Evolutionary conservation across 208 protist species (phyloP), one percentile per base, ranked within the genome.

Genomic region (Phytomonas francai): DNA sequence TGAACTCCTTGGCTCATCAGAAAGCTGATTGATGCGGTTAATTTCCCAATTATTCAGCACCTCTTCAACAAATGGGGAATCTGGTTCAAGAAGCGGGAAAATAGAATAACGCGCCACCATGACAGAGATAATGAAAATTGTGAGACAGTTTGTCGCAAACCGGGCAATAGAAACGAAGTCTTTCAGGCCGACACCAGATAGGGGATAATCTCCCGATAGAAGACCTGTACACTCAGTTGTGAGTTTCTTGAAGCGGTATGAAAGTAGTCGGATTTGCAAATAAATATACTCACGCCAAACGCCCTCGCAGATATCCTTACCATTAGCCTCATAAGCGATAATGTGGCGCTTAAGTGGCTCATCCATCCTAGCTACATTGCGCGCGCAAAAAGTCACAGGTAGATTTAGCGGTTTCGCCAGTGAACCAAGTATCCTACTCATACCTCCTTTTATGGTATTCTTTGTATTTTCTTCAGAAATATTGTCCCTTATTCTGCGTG

Each of bases 301-400:
- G 19, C 64, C 77, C 12, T 73, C 76, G 19, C 77, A 85, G 33
- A 90, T 68, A 70, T 93, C 87, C 64, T 86, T 84, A 28, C 84
- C 84, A 27, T 68, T 76, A 19, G 72, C 79, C 34, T 84, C 76
- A 67, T 73, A 77, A 29, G 75, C 70, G 29, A 83, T 80, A 71
- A 92, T 89, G 73, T 92, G 83, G 25, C 71, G 78, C 72, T 92
- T 92, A 63, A 92, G 67, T 11, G 87, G 83, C 56, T 80, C 87
- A 62, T 85, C 65, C 83, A 92, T 89, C 28, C 42, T 60, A 19
- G 78, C 76, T 36, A 92, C 84, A 30, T 64, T 45, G 30, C 64
- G 65, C 32, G 36, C 63, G 74, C 79, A 83, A 6, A 71, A 72
- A 16, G 79, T 72, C 19, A 88, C 83, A 11, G 84, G 68, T 56